Conservation (phyloP, 768 basidiomycete genomes). For the Phanerochaete carnosa region DNA sequence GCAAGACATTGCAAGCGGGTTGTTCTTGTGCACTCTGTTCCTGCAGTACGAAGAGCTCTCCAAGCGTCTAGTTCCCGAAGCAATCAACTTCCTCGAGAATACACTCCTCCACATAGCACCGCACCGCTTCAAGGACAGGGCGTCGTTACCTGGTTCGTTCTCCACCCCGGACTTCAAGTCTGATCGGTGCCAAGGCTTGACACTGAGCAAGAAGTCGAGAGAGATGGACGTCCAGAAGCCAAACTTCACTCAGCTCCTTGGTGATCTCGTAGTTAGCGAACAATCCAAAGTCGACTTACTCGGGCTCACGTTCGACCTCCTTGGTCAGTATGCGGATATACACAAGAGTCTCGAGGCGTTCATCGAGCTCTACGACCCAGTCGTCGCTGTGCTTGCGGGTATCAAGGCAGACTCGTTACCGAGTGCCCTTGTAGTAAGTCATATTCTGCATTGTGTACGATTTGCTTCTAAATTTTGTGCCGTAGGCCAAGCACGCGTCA, state of each 20-base stretch:
- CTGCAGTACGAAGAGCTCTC: slow-evolving; percentile 82
- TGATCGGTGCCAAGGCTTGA: slow-evolving; percentile 38
- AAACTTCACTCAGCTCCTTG: slow-evolving; percentile 43
- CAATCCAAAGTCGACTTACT: slow-evolving; percentile 77
- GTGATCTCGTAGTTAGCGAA: slow-evolving; percentile 34
- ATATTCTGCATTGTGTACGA: slow-evolving; percentile 3
- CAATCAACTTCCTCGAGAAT: slow-evolving; percentile 75
- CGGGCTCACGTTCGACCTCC: slow-evolving; percentile 55
- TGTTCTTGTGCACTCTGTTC: slow-evolving; percentile 86
- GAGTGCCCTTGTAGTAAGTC: slow-evolving; percentile 33
- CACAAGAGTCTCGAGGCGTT: slow-evolving; percentile 81
- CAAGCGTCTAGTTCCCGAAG: slow-evolving; percentile 87
- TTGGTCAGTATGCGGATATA: slow-evolving; percentile 67
- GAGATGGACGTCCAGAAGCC: slow-evolving; percentile 40
- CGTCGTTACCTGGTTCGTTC: slow-evolving; percentile 64
- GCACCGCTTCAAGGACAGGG: slow-evolving; percentile 41
- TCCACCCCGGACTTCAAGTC: slow-evolving; percentile 68
- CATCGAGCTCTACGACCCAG: slow-evolving; percentile 78
- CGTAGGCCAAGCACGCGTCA: slow-evolving; percentile 45
- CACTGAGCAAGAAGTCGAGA: slow-evolving; percentile 40
- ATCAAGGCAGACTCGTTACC: slow-evolving; percentile 47
- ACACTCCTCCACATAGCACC: slow-evolving; percentile 73
- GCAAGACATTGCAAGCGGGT: slow-evolving; percentile 74
- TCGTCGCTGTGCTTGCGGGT: slow-evolving; percentile 52
- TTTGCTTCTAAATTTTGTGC: background rate